Evolutionary conservation across 2,329 filamentous ascomycete genomes (phyloP), one percentile per base, ranked within the genome.

Genomic region (Periglandula ipomoeae): DNA sequence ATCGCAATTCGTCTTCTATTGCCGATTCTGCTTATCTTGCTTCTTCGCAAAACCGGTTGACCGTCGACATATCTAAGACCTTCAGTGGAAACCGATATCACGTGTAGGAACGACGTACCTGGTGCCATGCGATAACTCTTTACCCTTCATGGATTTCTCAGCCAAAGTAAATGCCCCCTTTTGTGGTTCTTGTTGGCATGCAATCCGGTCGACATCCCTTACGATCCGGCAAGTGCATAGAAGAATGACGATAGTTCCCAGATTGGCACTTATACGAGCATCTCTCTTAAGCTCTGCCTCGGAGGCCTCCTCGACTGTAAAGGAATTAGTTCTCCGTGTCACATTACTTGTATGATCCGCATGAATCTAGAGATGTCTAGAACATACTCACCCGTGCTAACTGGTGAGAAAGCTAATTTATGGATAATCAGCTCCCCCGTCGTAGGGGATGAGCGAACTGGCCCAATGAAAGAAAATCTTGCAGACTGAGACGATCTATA

Each of bases 131-230:
- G 54, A 55, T 10, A 61, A 32, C n/a, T 50, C 56, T 22, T 26
- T 60, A 3, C 61, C 59, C 43, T 63, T 63, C 52, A 61, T 27
- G 2, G 53, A 46, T 22, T 62, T 61, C 15, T 63, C 60, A 3
- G 53, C 50, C 32, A 54, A 22, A 7, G 23, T 23, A 13, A 51
- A 45, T 1, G 8, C 1, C 11, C 41, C n/a, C 5, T 24, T 27
- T 11, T 17, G 1, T 5, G 6, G 5, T 4, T 0, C 20, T 27
- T 17, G 17, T 19, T 11, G 10, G 9, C 2, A 11, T 3, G 13
- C 7, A 1, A 7, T n/a, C 0, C 37, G 2, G 3, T 0, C 1
- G 2, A 6, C 13, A 2, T 30, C 37, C 0, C n/a, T n/a, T n/a
- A 3, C 17, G 11, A 9, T 10, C 6, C 0, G 2, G 11, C 7